Percentiles rank a stretch among this genome's conserved stretches.
phyloP scores from a whole-genome alignment of 345 rosid genomes.

The Geranium brycei region DNA sequence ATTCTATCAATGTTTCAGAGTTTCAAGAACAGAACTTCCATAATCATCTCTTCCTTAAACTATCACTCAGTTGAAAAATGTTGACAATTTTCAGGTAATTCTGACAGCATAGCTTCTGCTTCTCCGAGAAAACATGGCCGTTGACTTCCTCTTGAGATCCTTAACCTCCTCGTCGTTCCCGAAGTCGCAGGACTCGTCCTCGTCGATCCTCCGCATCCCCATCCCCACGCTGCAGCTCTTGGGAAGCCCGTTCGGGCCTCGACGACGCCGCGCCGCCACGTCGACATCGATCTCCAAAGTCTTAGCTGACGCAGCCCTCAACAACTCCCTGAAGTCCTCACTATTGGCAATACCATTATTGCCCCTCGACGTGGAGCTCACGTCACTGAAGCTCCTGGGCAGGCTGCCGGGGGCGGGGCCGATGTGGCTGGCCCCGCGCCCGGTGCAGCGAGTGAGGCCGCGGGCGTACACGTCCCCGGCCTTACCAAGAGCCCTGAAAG shows the following conservation, averaged over 20 bases:
- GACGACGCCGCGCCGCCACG: not conserved
- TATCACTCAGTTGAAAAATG: too few relatives aligned
- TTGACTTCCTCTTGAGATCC: too few relatives aligned
- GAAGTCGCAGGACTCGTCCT: conserved; percentile 9
- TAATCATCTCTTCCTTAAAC: too few relatives aligned
- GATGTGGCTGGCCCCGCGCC: not conserved
- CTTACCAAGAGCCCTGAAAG: conserved; percentile 33
- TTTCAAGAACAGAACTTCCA: too few relatives aligned
- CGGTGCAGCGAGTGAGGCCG: conserved; percentile 35
- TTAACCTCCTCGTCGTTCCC: conserved; percentile 1
- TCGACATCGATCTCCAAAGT: conserved; percentile 4
- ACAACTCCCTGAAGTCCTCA: conserved; percentile 52
- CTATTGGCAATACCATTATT: not conserved
- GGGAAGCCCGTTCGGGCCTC: not conserved
- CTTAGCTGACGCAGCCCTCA: conserved; percentile 10
- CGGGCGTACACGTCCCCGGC: conserved; percentile 64
- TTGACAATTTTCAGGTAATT: too few relatives aligned
- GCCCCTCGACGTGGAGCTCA: conserved; percentile 4
- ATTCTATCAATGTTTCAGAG: too few relatives aligned
- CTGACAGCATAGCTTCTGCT: not conserved
- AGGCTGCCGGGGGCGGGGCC: conserved; percentile 4
- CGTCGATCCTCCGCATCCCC: conserved; percentile 18
- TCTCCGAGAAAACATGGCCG: not conserved
- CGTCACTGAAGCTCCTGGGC: conserved; percentile 49
- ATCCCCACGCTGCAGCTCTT: conserved; percentile 16